Evolutionary conservation across 495 filamentous ascomycete species (phyloP).

Genomic region (Gamarada debralockiae): DNA sequence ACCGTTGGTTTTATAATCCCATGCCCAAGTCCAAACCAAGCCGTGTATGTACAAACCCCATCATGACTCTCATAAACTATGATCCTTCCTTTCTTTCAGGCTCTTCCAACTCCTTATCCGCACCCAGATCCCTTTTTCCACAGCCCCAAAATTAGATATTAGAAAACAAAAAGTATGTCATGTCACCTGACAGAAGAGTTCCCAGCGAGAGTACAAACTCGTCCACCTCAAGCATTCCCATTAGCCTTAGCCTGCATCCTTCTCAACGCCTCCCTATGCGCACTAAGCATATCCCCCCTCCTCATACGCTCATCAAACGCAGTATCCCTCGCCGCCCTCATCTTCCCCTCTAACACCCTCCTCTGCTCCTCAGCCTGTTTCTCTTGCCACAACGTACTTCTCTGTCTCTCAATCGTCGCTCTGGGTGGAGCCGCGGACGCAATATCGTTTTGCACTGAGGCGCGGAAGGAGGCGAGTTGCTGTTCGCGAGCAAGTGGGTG

Average conservation of each 20-base stretch:
- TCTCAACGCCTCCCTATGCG: slow-evolving; percentile 78
- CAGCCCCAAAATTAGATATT: neutral
- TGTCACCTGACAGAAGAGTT: too few relatives aligned
- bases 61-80: neutral
- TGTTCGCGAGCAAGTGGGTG: slow-evolving; percentile 48
- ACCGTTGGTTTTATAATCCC: too few relatives aligned
- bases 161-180: neutral
- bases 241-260: slow-evolving; percentile 76
- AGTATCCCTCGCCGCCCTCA: slow-evolving; percentile 43
- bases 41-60: neutral
- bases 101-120: too few relatives aligned
- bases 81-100: neutral
- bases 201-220: too few relatives aligned
- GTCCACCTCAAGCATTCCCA: slow-evolving; percentile 23
- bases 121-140: neutral
- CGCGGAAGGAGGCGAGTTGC: slow-evolving; percentile 71
- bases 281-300: slow-evolving; percentile 66
- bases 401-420: slow-evolving; percentile 39
- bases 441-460: slow-evolving; percentile 63
- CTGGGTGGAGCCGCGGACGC: slow-evolving; percentile 28
- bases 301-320: slow-evolving; percentile 74
- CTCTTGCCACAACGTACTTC: slow-evolving; percentile 36
- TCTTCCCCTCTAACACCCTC: slow-evolving; percentile 37
- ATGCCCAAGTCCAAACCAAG: too few relatives aligned
- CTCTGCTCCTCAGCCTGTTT: slow-evolving; percentile 44